Evolutionary conservation across 306 rosid species (phyloP), one percentile per base, ranked within the genome.

Genomic region (Ziziphus jujuba): DNA sequence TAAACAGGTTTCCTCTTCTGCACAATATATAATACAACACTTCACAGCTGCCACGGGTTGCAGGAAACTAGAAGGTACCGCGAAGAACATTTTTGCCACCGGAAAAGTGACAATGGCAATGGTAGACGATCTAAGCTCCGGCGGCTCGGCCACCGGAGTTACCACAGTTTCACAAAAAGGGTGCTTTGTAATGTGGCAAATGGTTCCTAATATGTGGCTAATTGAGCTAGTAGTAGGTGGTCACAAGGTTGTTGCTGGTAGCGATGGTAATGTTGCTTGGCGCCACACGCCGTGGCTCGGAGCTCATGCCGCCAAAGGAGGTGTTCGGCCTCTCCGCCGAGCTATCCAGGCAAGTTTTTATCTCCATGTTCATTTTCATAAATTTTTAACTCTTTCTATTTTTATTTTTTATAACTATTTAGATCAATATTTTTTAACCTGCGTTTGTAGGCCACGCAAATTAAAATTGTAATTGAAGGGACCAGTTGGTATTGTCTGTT

Each of bases 271-370:
- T 35, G 84, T 93, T 9, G 97, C 97, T 49, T 93, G 98, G 98
- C 86, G 98, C 22, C 97, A 88, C 75, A 93, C 98, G 0, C 98
- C 98, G 14, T 93, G 98, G 98, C 95, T 90, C 7, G 89, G 95
- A 0, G 82, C 85, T 4, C 98, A 93, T 21, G 91, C 96, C 0
- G 98, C 98, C 36, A 86, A 85, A 68, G 98, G 98, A 5, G 82
- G 83, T 0, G 89, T 83, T 14, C 96, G 98, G 3, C 98, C 97
- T 47, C 96, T 93, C 75, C 95, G 98, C 12, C 96, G 98, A 9
- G 84, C 97, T 56, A 80, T 93, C 71, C 97, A 93, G 97, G 97
- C 72, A 62, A 84, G 86, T 72, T 7, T 43, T 36, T 71, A 6
- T 10, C 1, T 3, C 4, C n/a, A 4, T 61, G 21, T 44, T 43